Evolutionary conservation across 2,329 filamentous ascomycete species (phyloP), one percentile per base, ranked within the genome.

Genomic region (Talaromyces islandicus): DNA sequence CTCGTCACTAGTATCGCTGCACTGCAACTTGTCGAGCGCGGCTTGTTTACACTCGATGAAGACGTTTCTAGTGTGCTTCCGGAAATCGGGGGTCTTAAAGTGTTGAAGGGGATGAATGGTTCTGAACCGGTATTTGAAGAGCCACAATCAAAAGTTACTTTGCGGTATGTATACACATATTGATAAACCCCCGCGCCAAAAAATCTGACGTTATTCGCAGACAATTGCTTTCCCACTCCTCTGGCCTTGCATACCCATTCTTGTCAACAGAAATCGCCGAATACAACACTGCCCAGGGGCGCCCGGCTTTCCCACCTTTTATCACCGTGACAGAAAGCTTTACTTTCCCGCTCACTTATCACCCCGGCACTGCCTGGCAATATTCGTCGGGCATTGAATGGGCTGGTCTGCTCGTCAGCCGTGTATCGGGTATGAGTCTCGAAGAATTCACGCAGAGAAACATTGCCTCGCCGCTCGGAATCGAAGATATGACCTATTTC

Each of bases 161-260:
- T 60, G 25, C 48, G 58, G 58, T 60, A 60, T 27, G 48, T 24
- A 2, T 41, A 2, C 6, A 4, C 11, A 27, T 10, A 27, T 25
- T 17, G 5, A 4, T 19, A n/a, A 11, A n/a, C n/a, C n/a, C n/a
- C n/a, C n/a, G n/a, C n/a, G 24, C 2, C 27, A 12, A 17, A 2
- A 24, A 27, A 3, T 21, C 9, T 35, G 9, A 21, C 21, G 10
- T 10, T 19, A n/a, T 32, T n/a, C n/a, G 11, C 7, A 57, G 58
- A 35, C 58, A 53, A 41, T 9, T 60, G 14, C n/a, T 60, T 3
- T 57, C 58, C 6, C 58, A 60, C 35, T 60, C 58, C 9, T 57
- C 54, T 9, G 58, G 58, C 27, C 9, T 60, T 25, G 24, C 30
- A 7, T 60, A 60, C 14, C 53, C 32, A 17, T 60, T 60, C 19